Conservation (phyloP, 225 moss, liverwort and hornwort genomes). For the Polytrichum commune region DNA sequence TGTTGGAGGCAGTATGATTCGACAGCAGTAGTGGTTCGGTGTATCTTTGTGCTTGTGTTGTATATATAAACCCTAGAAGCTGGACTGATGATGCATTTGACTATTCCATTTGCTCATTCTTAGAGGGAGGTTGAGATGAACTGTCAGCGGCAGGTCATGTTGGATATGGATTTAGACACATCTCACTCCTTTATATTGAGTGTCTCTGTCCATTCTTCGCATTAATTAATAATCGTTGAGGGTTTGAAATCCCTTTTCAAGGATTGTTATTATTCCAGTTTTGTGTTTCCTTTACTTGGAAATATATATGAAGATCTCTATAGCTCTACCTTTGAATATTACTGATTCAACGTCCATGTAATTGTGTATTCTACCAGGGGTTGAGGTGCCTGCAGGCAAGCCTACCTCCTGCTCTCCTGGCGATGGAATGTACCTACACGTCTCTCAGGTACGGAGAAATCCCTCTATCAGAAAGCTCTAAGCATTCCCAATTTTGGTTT, state of each 20-base stretch:
- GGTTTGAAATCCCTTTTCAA: not conserved
- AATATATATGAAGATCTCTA: not conserved
- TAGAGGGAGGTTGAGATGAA: not conserved
- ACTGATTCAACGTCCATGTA: no score
- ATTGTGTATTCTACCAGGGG: slow-evolving; percentile 34
- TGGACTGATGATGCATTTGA: not conserved
- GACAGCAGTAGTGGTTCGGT: no score
- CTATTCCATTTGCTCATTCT: not conserved
- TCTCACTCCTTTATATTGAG: not conserved
- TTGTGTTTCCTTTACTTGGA: not conserved
- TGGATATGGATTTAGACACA: not conserved
- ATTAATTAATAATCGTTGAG: not conserved
- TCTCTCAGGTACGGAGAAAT: slow-evolving; percentile 57
- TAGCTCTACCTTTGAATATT: not conserved
- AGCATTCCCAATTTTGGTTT: no score
- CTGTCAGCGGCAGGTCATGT: not conserved
- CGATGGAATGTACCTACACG: slow-evolving; percentile 65
- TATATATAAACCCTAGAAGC: not conserved
- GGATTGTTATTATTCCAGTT: not conserved
- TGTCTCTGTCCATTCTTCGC: not conserved
- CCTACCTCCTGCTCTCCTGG: slow-evolving; percentile 51
- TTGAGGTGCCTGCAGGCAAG: slow-evolving; percentile 73
- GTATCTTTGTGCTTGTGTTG: not conserved
- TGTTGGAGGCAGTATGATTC: not conserved
- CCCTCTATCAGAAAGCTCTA: no score